Percentiles rank a stretch among this genome's conserved stretches.
Conservation (phyloP, 495 filamentous ascomycete genomes). For the Glarea lozoyensis region DNA sequence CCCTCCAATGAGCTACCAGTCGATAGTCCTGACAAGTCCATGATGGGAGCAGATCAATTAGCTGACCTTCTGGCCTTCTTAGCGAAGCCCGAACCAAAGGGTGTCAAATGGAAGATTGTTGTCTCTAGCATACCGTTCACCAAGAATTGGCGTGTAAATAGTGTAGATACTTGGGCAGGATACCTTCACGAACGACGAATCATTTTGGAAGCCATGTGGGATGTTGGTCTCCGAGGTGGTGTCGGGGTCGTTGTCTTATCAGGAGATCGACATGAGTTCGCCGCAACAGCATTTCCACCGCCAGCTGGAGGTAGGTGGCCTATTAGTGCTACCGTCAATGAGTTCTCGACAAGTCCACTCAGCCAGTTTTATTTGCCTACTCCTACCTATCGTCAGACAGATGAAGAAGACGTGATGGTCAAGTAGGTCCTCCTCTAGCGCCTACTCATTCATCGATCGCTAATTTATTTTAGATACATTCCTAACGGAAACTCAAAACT, state of each 20-base stretch:
- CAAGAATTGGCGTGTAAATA: slow-evolving; percentile 86
- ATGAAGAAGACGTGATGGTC: slow-evolving; percentile 66
- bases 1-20: slow-evolving; percentile 44
- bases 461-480: slow-evolving; percentile 48
- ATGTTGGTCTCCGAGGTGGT: slow-evolving; percentile 53
- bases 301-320: slow-evolving; percentile 49
- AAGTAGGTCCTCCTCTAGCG: slow-evolving; percentile 46
- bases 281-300: slow-evolving; percentile 78
- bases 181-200: slow-evolving; percentile 69
- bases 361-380: slow-evolving; percentile 89
- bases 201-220: slow-evolving; percentile 89
- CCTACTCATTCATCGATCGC: not conserved
- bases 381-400: slow-evolving; percentile 71
- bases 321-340: slow-evolving; percentile 56
- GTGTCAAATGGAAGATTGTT: slow-evolving; percentile 89
- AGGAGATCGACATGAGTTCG: slow-evolving; percentile 93
- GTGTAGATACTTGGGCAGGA: slow-evolving; percentile 84
- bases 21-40: slow-evolving; percentile 57
- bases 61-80: slow-evolving; percentile 72
- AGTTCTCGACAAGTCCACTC: slow-evolving; percentile 82
- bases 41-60: slow-evolving; percentile 76
- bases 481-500: slow-evolving; percentile 87
- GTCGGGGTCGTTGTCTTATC: slow-evolving; percentile 76
- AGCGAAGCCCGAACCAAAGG: slow-evolving; percentile 52
- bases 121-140: slow-evolving; percentile 87